Evolutionary conservation across 2,329 filamentous ascomycete genomes (phyloP).

Genomic region (Cordyceps militaris): DNA sequence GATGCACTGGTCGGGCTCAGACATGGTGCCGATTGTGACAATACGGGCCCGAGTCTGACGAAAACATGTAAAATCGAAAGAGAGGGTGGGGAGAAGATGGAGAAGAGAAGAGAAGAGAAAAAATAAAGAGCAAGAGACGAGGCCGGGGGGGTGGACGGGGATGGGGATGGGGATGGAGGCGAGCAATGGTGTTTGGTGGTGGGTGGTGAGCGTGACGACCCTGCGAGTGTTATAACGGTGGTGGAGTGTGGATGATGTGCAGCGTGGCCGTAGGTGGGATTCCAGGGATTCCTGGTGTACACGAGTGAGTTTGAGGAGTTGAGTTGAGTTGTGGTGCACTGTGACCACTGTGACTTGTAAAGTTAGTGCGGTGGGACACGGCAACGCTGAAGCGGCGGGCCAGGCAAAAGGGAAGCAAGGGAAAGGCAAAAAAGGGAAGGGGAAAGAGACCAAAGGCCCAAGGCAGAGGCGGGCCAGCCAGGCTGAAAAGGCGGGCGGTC

Average conservation of each 20-base stretch:
- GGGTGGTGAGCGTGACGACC: conserved; percentile 9
- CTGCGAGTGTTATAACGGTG: too few relatives aligned
- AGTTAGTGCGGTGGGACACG: too few relatives aligned
- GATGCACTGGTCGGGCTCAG: conserved; percentile 59
- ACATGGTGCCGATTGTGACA: conserved; percentile 39
- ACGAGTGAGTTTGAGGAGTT: too few relatives aligned
- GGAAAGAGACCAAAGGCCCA: background rate
- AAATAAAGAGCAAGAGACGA: conserved; percentile 9
- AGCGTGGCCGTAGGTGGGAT: background rate
- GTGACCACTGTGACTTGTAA: too few relatives aligned
- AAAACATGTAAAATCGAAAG: conserved; percentile 39
- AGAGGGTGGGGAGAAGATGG: conserved; percentile 12
- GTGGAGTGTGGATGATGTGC: too few relatives aligned
- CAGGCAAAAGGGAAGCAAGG: background rate
- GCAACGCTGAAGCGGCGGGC: background rate
- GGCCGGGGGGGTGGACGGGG: background rate
- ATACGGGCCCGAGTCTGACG: conserved; percentile 29
- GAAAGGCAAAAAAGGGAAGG: background rate
- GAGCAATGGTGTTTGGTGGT: conserved; percentile 11
- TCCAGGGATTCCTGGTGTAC: too few relatives aligned
- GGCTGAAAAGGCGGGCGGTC: conserved; percentile 20
- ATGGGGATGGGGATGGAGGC: conserved; percentile 18
- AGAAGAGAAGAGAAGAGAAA: conserved; percentile 12
- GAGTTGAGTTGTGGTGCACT: too few relatives aligned
- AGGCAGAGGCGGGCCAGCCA: conserved; percentile 21